Evolutionary conservation across 23 red algal genomes (phyloP), one percentile per base, ranked within the genome.

Genomic region (Gracilaria domingensis): DNA sequence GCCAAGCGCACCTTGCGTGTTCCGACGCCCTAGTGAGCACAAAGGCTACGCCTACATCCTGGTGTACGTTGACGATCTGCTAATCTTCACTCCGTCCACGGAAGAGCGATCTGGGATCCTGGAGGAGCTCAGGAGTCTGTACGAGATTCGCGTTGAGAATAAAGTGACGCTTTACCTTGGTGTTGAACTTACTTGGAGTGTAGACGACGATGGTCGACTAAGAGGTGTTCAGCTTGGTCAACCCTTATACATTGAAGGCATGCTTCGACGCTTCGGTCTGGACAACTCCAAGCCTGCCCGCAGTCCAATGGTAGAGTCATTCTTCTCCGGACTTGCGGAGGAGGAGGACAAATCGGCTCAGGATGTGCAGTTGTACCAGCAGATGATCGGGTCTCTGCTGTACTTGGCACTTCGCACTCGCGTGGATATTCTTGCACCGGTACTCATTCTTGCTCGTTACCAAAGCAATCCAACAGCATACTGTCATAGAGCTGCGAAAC

Each of bases 41-140:
- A 30, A 48, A 42, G 34, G 36, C 2, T 25, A 80, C 28, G 4
- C 50, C 1, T 50, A 80, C 29, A 26, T 80, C 21, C 33, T 84
- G 80, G 80, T 84, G 25, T 84, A 84, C 32, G 80, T 84, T 33
- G 80, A 84, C 39, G 60, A 64, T 28, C 24, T 84, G n/a, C 40
- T 84, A 8, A 64, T 84, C 23, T 66, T 84, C 36, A 34, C 55
- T 7, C 56, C 80, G 12, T 57, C 55, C 4, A 33, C 39, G 1
- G 3, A 16, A 8, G 55, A 66, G 17, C 17, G 54, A 36, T 24
- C 17, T 35, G 54, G 2, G 16, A 66, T 32, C 5, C 23, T 84
- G 55, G 60, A 84, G 36, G 60, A 66, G 56, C 60, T 84, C 1
- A 62, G 66, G 54, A n/a, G 33, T 1, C 21, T 84, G n/a, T 66